Evolutionary conservation across 1,139 yeast genomes (phyloP), one percentile per base, ranked within the genome.

Genomic region (Nematodospora anomalae): DNA sequence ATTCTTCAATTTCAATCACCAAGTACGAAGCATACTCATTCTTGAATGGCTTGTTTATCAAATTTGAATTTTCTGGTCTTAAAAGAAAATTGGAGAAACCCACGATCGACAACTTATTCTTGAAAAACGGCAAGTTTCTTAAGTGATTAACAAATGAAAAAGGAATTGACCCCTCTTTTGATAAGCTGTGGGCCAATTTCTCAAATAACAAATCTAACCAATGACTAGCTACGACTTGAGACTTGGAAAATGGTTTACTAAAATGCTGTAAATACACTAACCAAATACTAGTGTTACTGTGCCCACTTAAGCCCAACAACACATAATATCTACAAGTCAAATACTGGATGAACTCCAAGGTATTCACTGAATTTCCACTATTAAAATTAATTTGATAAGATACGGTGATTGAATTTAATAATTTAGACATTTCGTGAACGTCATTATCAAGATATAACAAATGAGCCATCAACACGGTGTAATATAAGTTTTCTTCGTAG

Each of bases 151-250:
- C 41, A 39, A 58, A 59, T 4, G 50, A 43, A 12, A 59, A 39
- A 18, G 46, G 54, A 7, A 40, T 38, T 16, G 44, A 37, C 6
- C 64, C 64, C 20, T 52, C 49, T 10, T 51, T 46, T 10, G 61
- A 44, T 33, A 66, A 47, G 10, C 46, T 40, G 13, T 41, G 32
- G 9, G 66, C 54, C 23, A 66, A 53, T 34, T 57, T 53, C 21
- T 47, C 48, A 40, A 54, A 59, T 29, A 68, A 45, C 24, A 61
- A 49, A 18, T 60, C 66, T n/a, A 65, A 51, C 76, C 76, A 71
- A 37, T 58, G 51, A 35, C 60, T 59, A 3, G 66, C 71, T 2
- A 69, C 60, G 15, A 67, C 60, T 32, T 66, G 64, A 5, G 69
- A 57, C 41, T 60, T 62, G 16, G 45, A 39, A 41, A 65, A 67